These are phyloP conservation scores for Millerozyma acaciae DNA, from an alignment of 805 yeast species.

Conservation along the genomic window DNA sequence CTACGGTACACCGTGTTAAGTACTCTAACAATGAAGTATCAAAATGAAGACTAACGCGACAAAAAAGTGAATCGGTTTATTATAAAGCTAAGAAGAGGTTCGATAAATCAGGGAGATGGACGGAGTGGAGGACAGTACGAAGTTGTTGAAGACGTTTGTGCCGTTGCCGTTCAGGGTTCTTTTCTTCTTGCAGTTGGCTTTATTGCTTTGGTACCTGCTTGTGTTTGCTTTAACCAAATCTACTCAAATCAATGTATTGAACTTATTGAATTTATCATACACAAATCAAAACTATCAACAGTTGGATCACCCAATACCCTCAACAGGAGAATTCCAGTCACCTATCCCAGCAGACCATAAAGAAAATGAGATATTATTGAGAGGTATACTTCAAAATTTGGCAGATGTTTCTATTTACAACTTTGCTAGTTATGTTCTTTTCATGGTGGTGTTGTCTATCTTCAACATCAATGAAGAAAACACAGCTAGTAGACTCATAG, in stretches of 20 bases:
- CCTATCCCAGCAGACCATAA: conserved; percentile 23
- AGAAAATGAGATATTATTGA: conserved; percentile 29
- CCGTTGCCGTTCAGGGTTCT: conserved; percentile 46
- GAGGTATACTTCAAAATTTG: conserved; percentile 33
- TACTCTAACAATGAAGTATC: no score
- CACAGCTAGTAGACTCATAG: background rate
- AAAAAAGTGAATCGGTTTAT: no score
- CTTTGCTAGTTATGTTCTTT: conserved; percentile 20
- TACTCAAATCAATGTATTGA: conserved; percentile 42
- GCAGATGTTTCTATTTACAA: conserved; percentile 21
- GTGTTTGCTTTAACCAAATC: conserved; percentile 33
- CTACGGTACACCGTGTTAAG: no score
- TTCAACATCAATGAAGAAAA: background rate
- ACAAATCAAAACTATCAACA: conserved; percentile 33
- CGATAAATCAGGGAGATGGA: no score
- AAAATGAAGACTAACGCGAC: no score
- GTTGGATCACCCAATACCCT: conserved; percentile 15
- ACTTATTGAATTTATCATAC: conserved; percentile 40
- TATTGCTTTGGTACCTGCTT: conserved; percentile 51
- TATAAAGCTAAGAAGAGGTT: no score
- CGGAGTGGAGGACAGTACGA: no score
- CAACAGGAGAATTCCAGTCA: conserved; percentile 32
- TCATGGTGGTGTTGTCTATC: conserved; percentile 7
- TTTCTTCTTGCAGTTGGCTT: conserved; percentile 45
- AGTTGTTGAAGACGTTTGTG: no score